These are phyloP conservation scores for Cryptococcus deneoformans DNA, from an alignment of 1,284 basidiomycete genomes.

Conservation along the genomic window DNA sequence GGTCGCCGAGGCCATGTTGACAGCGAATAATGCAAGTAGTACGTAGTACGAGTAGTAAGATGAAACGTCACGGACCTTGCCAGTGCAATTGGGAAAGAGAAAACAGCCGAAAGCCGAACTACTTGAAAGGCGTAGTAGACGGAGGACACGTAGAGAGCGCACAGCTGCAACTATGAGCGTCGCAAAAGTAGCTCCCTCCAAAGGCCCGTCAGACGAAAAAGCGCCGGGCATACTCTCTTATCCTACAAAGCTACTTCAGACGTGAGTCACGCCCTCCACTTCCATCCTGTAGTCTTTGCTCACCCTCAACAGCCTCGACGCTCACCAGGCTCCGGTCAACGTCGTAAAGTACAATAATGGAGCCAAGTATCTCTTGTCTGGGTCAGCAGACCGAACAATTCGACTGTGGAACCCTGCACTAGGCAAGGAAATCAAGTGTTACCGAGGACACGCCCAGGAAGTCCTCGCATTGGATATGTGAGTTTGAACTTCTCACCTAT, in stretches of 20 bases:
- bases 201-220: slow-evolving; percentile 10
- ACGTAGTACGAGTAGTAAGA: no score
- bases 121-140: no score
- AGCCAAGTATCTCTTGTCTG: slow-evolving; percentile 81
- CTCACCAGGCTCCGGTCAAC: slow-evolving; percentile 76
- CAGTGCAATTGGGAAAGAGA: no score
- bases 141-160: no score
- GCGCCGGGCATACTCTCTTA: slow-evolving; percentile 10
- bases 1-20: no score
- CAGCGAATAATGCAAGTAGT: no score
- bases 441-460: slow-evolving; percentile 89
- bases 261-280: slow-evolving; percentile 16
- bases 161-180: background rate
- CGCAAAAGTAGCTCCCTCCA: slow-evolving; percentile 13
- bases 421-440: slow-evolving; percentile 85
- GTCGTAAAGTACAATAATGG: slow-evolving; percentile 83
- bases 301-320: slow-evolving; percentile 32
- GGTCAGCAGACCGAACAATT: slow-evolving; percentile 84
- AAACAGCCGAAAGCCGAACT: no score
- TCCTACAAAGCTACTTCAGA: slow-evolving; percentile 26
- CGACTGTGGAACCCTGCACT: slow-evolving; percentile 84
- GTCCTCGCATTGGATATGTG: slow-evolving; percentile 86
- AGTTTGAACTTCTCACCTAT: slow-evolving; percentile 30
- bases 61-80: no score
- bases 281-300: background rate